These are phyloP conservation scores for Moricandia arvensis DNA, from an alignment of 345 rosid genomes.

Conservation along the genomic window DNA sequence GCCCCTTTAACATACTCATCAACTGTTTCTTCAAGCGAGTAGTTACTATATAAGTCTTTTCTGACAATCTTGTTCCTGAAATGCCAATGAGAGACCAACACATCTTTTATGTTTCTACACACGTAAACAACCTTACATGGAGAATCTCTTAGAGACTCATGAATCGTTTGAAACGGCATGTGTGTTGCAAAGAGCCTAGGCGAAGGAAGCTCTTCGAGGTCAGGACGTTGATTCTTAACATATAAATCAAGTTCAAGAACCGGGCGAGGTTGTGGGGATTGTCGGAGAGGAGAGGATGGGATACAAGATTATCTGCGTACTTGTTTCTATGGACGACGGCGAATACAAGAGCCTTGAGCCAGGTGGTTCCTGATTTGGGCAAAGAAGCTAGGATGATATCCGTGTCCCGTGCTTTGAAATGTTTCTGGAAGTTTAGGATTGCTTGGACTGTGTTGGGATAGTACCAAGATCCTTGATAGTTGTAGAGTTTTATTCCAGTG, in stretches of 20 bases:
- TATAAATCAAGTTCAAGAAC: not conserved
- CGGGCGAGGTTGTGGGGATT: not conserved
- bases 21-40: not conserved
- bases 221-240: not conserved
- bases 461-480: conserved; percentile 1
- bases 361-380: too few species aligned
- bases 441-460: not conserved
- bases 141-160: not conserved
- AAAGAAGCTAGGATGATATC: too few species aligned
- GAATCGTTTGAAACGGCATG: not conserved
- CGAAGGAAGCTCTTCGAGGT: not conserved
- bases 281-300: too few species aligned
- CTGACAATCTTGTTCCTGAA: not conserved
- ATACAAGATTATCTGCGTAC: too few species aligned
- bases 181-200: not conserved
- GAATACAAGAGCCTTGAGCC: too few species aligned
- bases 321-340: too few species aligned
- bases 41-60: not conserved
- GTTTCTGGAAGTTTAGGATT: not conserved
- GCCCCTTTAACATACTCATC: not conserved
- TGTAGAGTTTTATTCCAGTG: not conserved
- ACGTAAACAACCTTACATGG: not conserved
- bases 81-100: conserved; percentile 1
- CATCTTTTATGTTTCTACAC: not conserved
- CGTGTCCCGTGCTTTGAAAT: too few species aligned